Conservation (phyloP, 495 filamentous ascomycete species). For the Penicillium angulare region DNA sequence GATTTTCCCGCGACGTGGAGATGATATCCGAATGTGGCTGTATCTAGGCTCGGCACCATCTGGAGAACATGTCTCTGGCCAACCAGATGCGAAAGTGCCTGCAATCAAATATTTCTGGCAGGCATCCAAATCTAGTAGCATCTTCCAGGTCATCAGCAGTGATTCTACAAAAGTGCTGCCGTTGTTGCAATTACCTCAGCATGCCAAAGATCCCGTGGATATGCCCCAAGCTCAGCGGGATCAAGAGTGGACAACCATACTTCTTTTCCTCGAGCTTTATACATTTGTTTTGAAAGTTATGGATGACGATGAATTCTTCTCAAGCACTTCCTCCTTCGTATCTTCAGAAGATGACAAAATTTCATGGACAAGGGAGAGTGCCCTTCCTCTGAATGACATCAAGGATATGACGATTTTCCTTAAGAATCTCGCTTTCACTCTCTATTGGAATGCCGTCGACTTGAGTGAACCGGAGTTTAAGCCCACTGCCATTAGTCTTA, state of each 20-base stretch:
- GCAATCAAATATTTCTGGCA: slow-evolving; percentile 90
- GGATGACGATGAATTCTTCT: slow-evolving; percentile 75
- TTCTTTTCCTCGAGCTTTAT: slow-evolving; percentile 93
- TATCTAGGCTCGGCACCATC: slow-evolving; percentile 73
- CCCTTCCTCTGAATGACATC: slow-evolving; percentile 67
- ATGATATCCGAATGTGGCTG: slow-evolving; percentile 95
- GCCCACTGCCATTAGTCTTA: slow-evolving; percentile 45
- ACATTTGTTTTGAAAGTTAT: slow-evolving; percentile 87
- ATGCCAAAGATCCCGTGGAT: slow-evolving; percentile 15
- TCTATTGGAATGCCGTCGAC: slow-evolving; percentile 80
- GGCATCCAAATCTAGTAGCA: slow-evolving; percentile 61
- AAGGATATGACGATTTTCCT: slow-evolving; percentile 77
- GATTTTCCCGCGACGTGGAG: slow-evolving; percentile 77
- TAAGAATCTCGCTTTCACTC: slow-evolving; percentile 86
- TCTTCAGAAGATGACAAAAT: slow-evolving; percentile 32
- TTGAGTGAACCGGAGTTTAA: slow-evolving; percentile 55
- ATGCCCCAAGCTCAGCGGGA: slow-evolving; percentile 40
- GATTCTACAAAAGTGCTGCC: slow-evolving; percentile 57
- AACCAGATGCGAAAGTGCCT: slow-evolving; percentile 50
- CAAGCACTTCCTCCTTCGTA: slow-evolving; percentile 37
- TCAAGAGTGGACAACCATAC: slow-evolving; percentile 83
- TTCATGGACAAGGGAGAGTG: slow-evolving; percentile 61
- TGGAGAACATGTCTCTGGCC: slow-evolving; percentile 29
- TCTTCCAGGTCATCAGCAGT: slow-evolving; percentile 63
- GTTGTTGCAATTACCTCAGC: slow-evolving; percentile 47